phyloP scores from a whole-genome alignment of 768 basidiomycete genomes.

The Russula ochroleuca region DNA sequence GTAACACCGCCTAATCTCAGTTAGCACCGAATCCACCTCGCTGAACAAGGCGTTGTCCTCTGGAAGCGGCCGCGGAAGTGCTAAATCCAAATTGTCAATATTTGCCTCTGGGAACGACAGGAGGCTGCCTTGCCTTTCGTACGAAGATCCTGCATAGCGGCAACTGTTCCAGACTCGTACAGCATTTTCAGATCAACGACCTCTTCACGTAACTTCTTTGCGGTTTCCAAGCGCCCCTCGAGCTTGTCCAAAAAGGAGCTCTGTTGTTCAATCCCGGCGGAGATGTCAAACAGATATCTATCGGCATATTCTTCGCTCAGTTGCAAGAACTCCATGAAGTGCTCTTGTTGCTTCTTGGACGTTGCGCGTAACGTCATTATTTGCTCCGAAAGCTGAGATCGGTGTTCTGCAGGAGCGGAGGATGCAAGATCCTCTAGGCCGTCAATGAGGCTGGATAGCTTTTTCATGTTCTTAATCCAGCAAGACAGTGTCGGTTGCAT shows the following conservation, averaged over 20 bases:
- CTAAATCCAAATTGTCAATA: background rate
- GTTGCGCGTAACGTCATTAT: background rate
- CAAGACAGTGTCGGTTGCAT: background rate
- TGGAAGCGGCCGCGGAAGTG: background rate
- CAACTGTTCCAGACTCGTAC: background rate
- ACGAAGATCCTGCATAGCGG: background rate
- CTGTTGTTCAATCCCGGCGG: background rate
- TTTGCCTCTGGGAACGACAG: too few species aligned
- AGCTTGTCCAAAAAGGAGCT: background rate
- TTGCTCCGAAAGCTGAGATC: background rate
- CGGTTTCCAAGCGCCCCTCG: background rate
- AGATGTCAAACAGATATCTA: background rate
- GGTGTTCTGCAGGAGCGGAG: background rate
- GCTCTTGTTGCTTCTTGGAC: background rate
- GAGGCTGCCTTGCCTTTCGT: background rate
- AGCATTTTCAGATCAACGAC: background rate
- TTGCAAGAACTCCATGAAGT: background rate
- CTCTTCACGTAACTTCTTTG: background rate
- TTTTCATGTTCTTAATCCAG: too few species aligned
- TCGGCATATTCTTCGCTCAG: background rate
- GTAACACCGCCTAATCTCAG: background rate
- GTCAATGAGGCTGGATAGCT: background rate
- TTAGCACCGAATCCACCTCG: background rate
- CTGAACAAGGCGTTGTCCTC: background rate
- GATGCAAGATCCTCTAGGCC: background rate